Evolutionary conservation across 805 yeast genomes (phyloP).

Genomic region (Komagataella mondaviorum): DNA sequence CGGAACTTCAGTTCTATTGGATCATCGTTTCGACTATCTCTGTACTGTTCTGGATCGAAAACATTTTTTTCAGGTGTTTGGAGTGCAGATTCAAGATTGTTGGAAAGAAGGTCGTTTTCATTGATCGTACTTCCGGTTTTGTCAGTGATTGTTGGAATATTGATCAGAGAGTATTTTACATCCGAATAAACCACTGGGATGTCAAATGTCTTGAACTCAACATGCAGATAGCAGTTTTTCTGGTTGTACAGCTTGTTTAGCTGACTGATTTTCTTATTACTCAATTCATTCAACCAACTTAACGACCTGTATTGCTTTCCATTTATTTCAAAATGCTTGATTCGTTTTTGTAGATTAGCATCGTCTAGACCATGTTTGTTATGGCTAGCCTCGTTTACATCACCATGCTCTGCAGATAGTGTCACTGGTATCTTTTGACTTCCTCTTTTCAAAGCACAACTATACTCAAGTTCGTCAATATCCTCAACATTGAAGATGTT

Average conservation of each 20-base stretch:
- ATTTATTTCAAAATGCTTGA: constrained; percentile 56
- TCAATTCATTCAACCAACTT: constrained; percentile 66
- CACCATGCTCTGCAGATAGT: constrained; percentile 4
- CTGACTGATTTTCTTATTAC: constrained; percentile 39
- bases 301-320: constrained; percentile 31
- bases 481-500: constrained; percentile 35
- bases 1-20: constrained; percentile 86
- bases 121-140: neutral
- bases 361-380: constrained; percentile 16
- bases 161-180: constrained; percentile 24
- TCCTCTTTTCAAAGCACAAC: constrained; percentile 55
- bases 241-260: neutral
- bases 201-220: constrained; percentile 56
- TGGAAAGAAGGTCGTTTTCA: neutral
- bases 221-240: constrained; percentile 3
- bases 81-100: neutral
- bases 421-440: constrained; percentile 39
- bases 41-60: constrained; percentile 6
- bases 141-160: constrained; percentile 9
- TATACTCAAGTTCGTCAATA: constrained; percentile 8
- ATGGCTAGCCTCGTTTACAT: constrained; percentile 12
- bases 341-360: constrained; percentile 35
- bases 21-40: constrained; percentile 34
- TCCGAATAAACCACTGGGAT: constrained; percentile 63
- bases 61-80: neutral